phyloP scores from a whole-genome alignment of 768 basidiomycete species.

The Mycena galopus region DNA sequence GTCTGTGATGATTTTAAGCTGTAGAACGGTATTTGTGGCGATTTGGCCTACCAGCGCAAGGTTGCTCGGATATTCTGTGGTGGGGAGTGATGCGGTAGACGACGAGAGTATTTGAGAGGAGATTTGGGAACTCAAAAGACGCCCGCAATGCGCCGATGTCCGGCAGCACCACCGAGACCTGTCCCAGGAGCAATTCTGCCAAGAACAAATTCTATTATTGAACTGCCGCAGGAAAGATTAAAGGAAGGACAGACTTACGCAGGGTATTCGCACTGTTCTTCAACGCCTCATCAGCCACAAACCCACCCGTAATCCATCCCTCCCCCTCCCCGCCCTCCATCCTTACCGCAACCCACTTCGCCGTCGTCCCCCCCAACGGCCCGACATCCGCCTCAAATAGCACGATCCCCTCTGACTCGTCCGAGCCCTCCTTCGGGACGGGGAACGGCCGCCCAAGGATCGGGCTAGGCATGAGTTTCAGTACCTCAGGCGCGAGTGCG shows the following conservation, averaged over 20 bases:
- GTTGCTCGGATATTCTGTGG: constrained; percentile 30
- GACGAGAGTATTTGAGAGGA: constrained; percentile 72
- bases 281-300: constrained; percentile 52
- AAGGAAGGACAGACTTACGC: constrained; percentile 56
- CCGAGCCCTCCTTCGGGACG: constrained; percentile 73
- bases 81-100: constrained; percentile 70
- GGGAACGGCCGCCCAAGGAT: constrained; percentile 69
- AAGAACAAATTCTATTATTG: constrained; percentile 2
- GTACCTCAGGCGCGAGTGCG: constrained; percentile 56
- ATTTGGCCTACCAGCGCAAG: constrained; percentile 50
- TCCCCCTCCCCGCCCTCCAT: constrained; percentile 63
- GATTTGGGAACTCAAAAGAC: constrained; percentile 63
- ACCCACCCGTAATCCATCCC: constrained; percentile 75
- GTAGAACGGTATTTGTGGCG: constrained; percentile 4
- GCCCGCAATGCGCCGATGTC: constrained; percentile 53
- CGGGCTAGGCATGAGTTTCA: constrained; percentile 77
- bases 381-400: constrained; percentile 70
- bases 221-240: constrained; percentile 10
- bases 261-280: constrained; percentile 50
- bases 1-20: constrained; percentile 49
- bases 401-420: constrained; percentile 82
- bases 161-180: constrained; percentile 50
- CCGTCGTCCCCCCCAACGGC: constrained; percentile 26
- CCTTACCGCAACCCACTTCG: constrained; percentile 65
- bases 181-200: constrained; percentile 57